Base-by-base conservation (phyloP, 116 monocot species). In the Papilionanthe hybrid region DNA sequence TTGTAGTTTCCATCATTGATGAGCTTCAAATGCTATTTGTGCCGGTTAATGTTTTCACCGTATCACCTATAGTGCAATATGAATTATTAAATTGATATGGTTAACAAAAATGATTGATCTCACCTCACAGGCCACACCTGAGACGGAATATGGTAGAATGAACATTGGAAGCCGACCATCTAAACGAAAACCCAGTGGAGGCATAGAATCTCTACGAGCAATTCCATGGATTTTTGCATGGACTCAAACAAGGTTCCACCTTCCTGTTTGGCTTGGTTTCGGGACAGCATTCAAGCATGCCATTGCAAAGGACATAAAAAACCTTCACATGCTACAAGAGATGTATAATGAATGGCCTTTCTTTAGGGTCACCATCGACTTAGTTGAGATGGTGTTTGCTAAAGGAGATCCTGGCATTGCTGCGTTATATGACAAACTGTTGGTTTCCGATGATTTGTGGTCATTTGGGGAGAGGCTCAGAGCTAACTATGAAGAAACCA, bases 141-240 rank as follows among this genome's bases (percentile, higher is more conserved):
- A 96, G 87, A 48, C 83, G 69, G 96, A 96, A 84, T 96, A 96
- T 82, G 96, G 96, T 27, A 78, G 96, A 75, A 96, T 96, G 96
- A 96, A 96, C 83, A 96, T 96, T 27, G 96, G 96, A 18, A 96
- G 96, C 76, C 76, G 96, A 55, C 96, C 96, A 73, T 87, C 96
- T 20, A 96, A 96, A 71, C 74, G 96, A 68, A 96, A 96, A 84
- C 93, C 96, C 0, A 96, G 96, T 79, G 96, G 96, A 17, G 96
- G 96, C 63, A 96, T 90, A 18, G 87, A 90, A 84, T 83, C 85
- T 6, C 76, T 90, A 7, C 86, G 87, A 76, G 87, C 90, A 32
- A 90, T 90, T 49, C 90, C 96, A n/a, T 96, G 96, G 96, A 96
- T 96, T 6, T 96, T 96, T 79, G 96, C 96, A 18, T 96, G 90